A percentile compares a stretch with the other conserved stretches of the same genome.
phyloP scores from a whole-genome alignment of 2,329 filamentous ascomycete species.

The Sporothrix schenckii region DNA sequence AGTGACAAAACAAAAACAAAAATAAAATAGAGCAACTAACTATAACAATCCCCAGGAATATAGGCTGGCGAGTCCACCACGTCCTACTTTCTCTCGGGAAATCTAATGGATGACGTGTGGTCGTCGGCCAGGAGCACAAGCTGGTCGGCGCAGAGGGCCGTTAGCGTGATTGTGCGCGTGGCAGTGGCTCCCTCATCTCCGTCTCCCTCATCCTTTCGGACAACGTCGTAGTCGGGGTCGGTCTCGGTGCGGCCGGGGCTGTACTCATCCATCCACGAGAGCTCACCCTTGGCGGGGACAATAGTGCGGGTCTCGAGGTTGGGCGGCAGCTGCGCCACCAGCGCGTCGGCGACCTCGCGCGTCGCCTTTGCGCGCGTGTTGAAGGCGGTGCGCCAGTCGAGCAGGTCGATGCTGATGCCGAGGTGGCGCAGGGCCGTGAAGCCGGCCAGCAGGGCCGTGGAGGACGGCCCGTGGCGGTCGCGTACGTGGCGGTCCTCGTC shows the following conservation, averaged over 20 bases:
- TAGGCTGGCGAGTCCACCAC: too few species aligned
- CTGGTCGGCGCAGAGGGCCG: too few species aligned
- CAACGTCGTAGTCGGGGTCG: not conserved
- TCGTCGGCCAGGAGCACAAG: too few species aligned
- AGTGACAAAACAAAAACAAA: too few species aligned
- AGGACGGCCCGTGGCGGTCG: not conserved
- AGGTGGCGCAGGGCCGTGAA: not conserved
- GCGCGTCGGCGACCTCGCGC: not conserved
- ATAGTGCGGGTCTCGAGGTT: not conserved
- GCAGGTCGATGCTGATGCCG: not conserved
- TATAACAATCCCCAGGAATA: too few species aligned
- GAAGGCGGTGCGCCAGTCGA: slow-evolving; percentile 3
- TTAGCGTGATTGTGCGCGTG: too few species aligned
- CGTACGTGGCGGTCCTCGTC: not conserved
- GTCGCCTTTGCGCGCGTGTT: not conserved
- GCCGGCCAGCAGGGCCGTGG: not conserved
- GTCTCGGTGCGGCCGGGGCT: not conserved
- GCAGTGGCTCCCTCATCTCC: too few species aligned
- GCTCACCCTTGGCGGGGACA: not conserved
- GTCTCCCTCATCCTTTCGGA: too few species aligned
- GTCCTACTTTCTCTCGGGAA: too few species aligned
- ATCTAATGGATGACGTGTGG: too few species aligned
- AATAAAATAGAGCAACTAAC: too few species aligned
- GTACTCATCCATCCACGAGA: not conserved
- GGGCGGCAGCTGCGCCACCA: not conserved